Conservation (phyloP, 768 basidiomycete genomes). For the Porpolomopsis calyptriformis region DNA sequence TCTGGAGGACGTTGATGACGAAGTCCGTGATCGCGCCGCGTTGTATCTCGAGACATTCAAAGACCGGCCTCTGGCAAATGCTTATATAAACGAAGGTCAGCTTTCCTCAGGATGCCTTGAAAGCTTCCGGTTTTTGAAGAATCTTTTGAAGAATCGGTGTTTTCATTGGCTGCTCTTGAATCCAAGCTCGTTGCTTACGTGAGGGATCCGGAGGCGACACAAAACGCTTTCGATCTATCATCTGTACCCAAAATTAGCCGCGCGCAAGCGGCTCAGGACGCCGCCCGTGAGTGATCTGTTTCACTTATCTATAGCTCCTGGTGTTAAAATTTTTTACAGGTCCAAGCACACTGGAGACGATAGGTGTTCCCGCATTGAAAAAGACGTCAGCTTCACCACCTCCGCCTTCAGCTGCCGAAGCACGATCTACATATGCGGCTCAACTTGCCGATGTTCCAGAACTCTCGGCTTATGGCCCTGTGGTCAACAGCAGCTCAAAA, state of each 20-base stretch:
- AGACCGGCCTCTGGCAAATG: constrained; percentile 69
- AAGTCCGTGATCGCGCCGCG: constrained; percentile 95
- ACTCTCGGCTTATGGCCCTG: constrained; percentile 71
- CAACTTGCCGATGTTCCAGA: constrained; percentile 85
- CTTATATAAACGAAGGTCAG: constrained; percentile 86
- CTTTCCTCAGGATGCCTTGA: constrained; percentile 8
- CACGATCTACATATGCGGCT: constrained; percentile 75
- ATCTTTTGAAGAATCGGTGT: constrained; percentile 83
- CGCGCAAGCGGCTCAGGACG: constrained; percentile 80
- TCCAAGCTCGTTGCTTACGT: constrained; percentile 89
- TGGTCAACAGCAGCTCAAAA: constrained; percentile 76
- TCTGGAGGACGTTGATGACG: constrained; percentile 96
- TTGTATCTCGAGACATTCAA: constrained; percentile 82
- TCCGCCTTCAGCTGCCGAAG: constrained; percentile 77
- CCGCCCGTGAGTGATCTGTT: constrained; percentile 51
- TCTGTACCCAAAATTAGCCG: constrained; percentile 91
- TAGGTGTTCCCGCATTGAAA: constrained; percentile 57
- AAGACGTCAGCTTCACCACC: constrained; percentile 51
- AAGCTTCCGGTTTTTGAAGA: constrained; percentile 27
- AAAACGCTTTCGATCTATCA: constrained; percentile 73
- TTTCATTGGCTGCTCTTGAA: constrained; percentile 84
- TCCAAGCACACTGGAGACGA: constrained; percentile 79
- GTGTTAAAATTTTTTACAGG: constrained; percentile 32
- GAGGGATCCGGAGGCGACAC: constrained; percentile 61
- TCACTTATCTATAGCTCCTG: constrained; percentile 2